Evolutionary conservation across 2,329 filamentous ascomycete species (phyloP).

Genomic region (Fusarium scirpi): DNA sequence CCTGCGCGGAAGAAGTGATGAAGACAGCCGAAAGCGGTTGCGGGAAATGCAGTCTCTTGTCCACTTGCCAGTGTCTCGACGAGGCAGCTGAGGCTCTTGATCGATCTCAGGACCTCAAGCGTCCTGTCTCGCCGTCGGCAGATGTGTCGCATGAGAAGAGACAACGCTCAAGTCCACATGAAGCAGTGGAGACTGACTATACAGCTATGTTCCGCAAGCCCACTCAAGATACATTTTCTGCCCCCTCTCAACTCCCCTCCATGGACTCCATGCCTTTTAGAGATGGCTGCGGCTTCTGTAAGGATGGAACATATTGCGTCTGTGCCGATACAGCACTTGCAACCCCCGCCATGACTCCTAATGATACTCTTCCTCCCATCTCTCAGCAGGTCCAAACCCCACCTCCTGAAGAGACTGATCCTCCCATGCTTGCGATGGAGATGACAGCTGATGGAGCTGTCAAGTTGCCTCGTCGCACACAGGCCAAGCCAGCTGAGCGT

Average conservation of each 20-base stretch:
- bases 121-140: conserved; percentile 61
- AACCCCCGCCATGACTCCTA: conserved; percentile 55
- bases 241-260: conserved; percentile 54
- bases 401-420: conserved; percentile 71
- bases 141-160: conserved; percentile 66
- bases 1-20: conserved; percentile 70
- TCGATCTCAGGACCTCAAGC: conserved; percentile 57
- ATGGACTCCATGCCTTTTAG: conserved; percentile 60
- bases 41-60: conserved; percentile 72
- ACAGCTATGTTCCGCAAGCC: conserved; percentile 71
- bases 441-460: conserved; percentile 70
- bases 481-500: conserved; percentile 45
- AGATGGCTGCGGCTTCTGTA: conserved; percentile 85
- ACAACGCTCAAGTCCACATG: conserved; percentile 59
- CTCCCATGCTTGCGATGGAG: conserved; percentile 65
- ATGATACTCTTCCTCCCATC: conserved; percentile 57
- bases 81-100: conserved; percentile 67
- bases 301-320: conserved; percentile 83
- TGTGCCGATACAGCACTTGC: conserved; percentile 73
- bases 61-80: conserved; percentile 73
- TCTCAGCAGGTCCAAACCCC: conserved; percentile 67
- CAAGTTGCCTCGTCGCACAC: conserved; percentile 65
- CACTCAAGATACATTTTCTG: conserved; percentile 42
- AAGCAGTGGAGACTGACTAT: conserved; percentile 79
- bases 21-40: conserved; percentile 69